Evolutionary conservation across 2,329 filamentous ascomycete species (phyloP), one percentile per base, ranked within the genome.

Genomic region (Cladobotryum mycophilum): DNA sequence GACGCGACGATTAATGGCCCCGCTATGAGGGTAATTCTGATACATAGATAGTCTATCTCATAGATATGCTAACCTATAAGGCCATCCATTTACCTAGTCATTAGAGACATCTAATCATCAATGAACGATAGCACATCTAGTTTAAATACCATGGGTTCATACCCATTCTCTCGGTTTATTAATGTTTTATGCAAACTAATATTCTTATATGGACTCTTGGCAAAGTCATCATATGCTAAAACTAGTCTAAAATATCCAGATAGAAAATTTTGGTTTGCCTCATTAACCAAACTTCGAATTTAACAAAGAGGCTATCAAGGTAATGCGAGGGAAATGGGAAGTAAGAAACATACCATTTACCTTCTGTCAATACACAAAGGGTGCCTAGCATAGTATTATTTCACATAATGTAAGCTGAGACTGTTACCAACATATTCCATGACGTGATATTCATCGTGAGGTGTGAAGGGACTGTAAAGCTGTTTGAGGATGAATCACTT

Each of bases 391-490:
- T 54, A 82, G 72, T 89, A 88, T 60, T 89, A 89, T 63, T 89
- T 89, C 66, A 74, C 79, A 18, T 89, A 89, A 62, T 88, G 84
- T 55, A 89, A 64, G 85, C 84, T 37, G 85, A 85, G 0, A 89
- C 89, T 60, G 70, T 78, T 52, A 85, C 81, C 5, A 88, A 88
- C 67, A 86, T 83, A 2, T 64, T 89, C 17, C 85, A 85, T 2
- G 85, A 89, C 66, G 82, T 82, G 1, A 86, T 89, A 45, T 80
- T 90, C 55, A 88, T 83, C 0, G 20, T 20, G 20, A 5, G 20
- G 20, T 20, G 5, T 20, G 83, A 86, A 61, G 81, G 82, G 2
- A 76, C 81, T 3, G 65, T 80, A 60, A 81, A 86, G 65, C 74
- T 87, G 71, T 84, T 88, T 78, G 84, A 87, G 61, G 79, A 79